Base-by-base conservation (phyloP, 2,329 filamentous ascomycete species). In the Myotisia sp. region DNA sequence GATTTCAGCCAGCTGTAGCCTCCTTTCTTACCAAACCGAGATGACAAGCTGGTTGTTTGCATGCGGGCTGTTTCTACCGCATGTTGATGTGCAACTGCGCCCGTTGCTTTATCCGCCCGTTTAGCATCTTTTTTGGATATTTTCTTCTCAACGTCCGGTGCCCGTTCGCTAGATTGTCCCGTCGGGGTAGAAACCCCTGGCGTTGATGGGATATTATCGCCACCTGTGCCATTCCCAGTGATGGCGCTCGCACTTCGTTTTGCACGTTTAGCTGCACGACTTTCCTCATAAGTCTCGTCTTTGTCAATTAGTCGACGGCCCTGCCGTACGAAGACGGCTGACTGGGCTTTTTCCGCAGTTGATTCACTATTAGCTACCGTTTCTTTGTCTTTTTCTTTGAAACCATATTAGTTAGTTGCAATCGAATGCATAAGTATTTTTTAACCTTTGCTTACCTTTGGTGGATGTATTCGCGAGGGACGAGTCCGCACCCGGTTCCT, bases 81-180 rank as follows among this genome's bases (percentile, higher is more conserved):
- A 42, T 78, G 80, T 14, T 76, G 74, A 44, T 87, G 84, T 44
- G 78, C 80, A 38, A 77, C 77, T 12, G 79, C 79, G 49, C 92
- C 83, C 0, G 75, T 79, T 14, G 77, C 71, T 46, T 80, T 82
- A 39, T 83, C 77, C n/a, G 75, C 71, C 43, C 76, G 79, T 55
- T 78, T 83, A 51, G 79, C 68, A 54, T 93, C 85, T 60, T 94
- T 94, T 66, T 94, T 94, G 3, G 79, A 80, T 33, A 82, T 68
- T 54, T 85, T 87, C 44, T 62, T 62, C 23, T 72, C 67, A 1
- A 63, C 53, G 35, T 79, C 76, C 1, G 76, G 70, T 1, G 76
- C 73, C 26, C 53, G 49, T n/a, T 62, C 59, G 3, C 36, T 52
- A 3, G 57, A 43, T 14, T 41, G 37, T 16, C 47, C 44, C 8